Percentiles rank a stretch among this genome's conserved stretches.
Evolutionary conservation across 495 filamentous ascomycete genomes (phyloP).

Genomic region (Sporormia fimetaria): DNA sequence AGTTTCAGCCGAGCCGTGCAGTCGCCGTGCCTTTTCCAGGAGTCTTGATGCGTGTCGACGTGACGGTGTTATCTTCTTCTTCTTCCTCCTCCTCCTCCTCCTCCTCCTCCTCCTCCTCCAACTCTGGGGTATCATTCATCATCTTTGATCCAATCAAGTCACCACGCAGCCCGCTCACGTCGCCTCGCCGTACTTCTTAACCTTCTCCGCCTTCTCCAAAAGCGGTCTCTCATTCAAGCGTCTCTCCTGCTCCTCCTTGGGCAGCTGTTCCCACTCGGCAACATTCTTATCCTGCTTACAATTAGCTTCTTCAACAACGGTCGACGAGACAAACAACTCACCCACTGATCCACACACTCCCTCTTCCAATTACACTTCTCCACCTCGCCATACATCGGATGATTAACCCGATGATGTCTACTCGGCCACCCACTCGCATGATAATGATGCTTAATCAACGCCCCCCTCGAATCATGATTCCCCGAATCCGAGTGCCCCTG

Average conservation of each 20-base stretch:
- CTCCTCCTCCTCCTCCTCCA: too few relatives aligned
- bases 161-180: too few relatives aligned
- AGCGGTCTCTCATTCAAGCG: too few relatives aligned
- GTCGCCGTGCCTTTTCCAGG: too few relatives aligned
- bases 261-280: conserved; percentile 16
- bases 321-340: neutral
- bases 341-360: conserved; percentile 48
- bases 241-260: conserved; percentile 19
- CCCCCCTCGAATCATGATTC: conserved; percentile 45
- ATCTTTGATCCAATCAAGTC: too few relatives aligned
- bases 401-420: conserved; percentile 45
- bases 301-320: neutral
- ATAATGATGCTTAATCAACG: conserved; percentile 53
- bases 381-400: conserved; percentile 51
- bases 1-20: too few relatives aligned
- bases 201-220: too few relatives aligned
- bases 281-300: conserved; percentile 14
- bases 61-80: too few relatives aligned
- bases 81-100: too few relatives aligned
- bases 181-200: too few relatives aligned
- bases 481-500: conserved; percentile 55
- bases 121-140: too few relatives aligned
- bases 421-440: conserved; percentile 53
- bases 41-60: too few relatives aligned
- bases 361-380: conserved; percentile 53